These are phyloP conservation scores for Chiua sp. DNA, from an alignment of 1,284 basidiomycete species.

Conservation along the genomic window DNA sequence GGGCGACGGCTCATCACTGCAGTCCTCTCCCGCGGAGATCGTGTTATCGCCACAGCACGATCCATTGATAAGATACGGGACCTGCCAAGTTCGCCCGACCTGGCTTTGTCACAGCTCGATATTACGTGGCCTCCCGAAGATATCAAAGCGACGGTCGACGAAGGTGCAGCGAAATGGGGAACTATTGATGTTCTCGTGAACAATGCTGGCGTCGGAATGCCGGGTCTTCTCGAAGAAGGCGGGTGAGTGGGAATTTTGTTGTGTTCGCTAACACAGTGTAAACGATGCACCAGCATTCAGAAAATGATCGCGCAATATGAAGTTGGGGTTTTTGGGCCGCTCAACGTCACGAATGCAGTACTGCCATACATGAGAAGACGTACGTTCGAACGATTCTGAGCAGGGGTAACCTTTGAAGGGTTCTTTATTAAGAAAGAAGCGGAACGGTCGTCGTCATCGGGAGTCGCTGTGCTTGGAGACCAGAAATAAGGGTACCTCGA, in stretches of 20 bases:
- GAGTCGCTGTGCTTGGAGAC: slow-evolving; percentile 56
- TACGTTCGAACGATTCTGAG: slow-evolving; percentile 17
- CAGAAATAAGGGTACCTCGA: slow-evolving; percentile 44
- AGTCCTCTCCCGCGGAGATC: slow-evolving; percentile 58
- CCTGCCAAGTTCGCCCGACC: slow-evolving; percentile 30
- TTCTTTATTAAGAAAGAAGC: slow-evolving; percentile 13
- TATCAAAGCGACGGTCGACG: slow-evolving; percentile 43
- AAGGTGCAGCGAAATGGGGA: slow-evolving; percentile 47
- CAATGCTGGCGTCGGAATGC: slow-evolving; percentile 51
- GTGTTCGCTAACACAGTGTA: slow-evolving; percentile 31
- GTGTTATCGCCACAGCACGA: slow-evolving; percentile 54
- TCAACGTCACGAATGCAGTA: slow-evolving; percentile 53
- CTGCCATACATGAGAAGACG: slow-evolving; percentile 52
- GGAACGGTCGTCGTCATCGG: slow-evolving; percentile 53
- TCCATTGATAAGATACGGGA: slow-evolving; percentile 13
- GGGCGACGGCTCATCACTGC: slow-evolving; percentile 55
- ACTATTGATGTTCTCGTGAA: slow-evolving; percentile 60
- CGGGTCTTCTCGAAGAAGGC: slow-evolving; percentile 49
- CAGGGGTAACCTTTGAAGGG: neutral
- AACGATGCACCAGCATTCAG: slow-evolving; percentile 41
- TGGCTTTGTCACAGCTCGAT: slow-evolving; percentile 47
- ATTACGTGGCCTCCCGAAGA: slow-evolving; percentile 43
- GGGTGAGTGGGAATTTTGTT: slow-evolving; percentile 40
- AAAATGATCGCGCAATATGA: slow-evolving; percentile 48
- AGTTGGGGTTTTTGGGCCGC: slow-evolving; percentile 53